These are phyloP conservation scores for Leccinum subfulvum DNA, from an alignment of 1,284 basidiomycete genomes.

Conservation along the genomic window DNA sequence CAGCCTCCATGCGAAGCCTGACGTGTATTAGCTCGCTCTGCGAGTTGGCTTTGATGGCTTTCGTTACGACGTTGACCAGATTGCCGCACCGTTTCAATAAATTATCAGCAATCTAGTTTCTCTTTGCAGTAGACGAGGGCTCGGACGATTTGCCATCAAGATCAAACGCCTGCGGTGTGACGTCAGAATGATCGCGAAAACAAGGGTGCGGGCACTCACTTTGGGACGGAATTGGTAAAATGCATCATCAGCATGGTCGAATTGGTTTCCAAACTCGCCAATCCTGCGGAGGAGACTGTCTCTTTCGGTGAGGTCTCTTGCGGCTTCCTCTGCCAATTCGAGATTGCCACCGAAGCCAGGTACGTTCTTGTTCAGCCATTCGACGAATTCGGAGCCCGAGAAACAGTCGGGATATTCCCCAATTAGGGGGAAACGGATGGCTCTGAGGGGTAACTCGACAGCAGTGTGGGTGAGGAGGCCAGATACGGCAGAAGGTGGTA, in stretches of 20 bases:
- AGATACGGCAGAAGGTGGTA: constrained; percentile 64
- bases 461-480: constrained; percentile 66
- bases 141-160: constrained; percentile 46
- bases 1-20: constrained; percentile 72
- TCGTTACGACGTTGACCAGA: constrained; percentile 70
- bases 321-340: constrained; percentile 79
- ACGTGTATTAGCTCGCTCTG: constrained; percentile 64
- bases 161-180: constrained; percentile 59
- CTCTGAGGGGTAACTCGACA: constrained; percentile 54
- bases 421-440: constrained; percentile 72
- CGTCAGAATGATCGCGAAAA: constrained; percentile 7
- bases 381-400: constrained; percentile 62
- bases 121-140: constrained; percentile 36
- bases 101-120: constrained; percentile 51
- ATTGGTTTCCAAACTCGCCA: constrained; percentile 79
- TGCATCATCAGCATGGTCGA: constrained; percentile 71
- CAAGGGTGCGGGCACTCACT: constrained; percentile 38
- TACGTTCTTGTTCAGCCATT: constrained; percentile 71
- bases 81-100: constrained; percentile 65
- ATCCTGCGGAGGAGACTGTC: constrained; percentile 73
- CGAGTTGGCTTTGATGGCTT: constrained; percentile 56
- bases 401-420: constrained; percentile 61
- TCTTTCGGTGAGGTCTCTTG: constrained; percentile 72
- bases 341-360: constrained; percentile 69
- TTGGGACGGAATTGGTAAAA: constrained; percentile 80